Evolutionary conservation across 139 green algal species (phyloP).

Genomic region (Eudorina sp.): DNA sequence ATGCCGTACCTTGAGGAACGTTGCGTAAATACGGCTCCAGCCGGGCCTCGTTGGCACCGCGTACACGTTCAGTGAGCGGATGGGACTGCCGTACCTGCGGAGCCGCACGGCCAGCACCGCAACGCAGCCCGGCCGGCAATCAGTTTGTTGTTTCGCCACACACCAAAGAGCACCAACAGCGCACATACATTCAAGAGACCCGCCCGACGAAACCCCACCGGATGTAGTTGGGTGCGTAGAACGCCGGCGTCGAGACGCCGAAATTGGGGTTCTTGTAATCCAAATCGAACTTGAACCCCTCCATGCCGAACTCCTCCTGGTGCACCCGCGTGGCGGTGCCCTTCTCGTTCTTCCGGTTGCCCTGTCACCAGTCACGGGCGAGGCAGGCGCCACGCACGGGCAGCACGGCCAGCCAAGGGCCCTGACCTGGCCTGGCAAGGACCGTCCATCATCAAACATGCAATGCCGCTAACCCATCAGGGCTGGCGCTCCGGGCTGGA

Average conservation of each 20-base stretch:
- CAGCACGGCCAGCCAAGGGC: too few relatives aligned
- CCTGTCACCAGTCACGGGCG: too few relatives aligned
- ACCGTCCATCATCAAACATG: too few relatives aligned
- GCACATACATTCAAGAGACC: not conserved
- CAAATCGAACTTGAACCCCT: not conserved
- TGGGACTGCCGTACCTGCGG: not conserved
- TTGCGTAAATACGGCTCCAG: constrained; percentile 31
- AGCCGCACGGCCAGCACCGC: too few relatives aligned
- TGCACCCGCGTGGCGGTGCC: not conserved
- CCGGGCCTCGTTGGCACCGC: constrained; percentile 18
- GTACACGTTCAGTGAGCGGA: not conserved
- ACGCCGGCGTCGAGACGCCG: not conserved
- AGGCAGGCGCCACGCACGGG: too few relatives aligned
- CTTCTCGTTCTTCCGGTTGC: constrained; percentile 12
- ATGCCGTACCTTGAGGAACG: not conserved
- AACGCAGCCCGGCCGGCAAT: too few relatives aligned
- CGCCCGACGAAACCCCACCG: not conserved
- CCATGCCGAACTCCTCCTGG: not conserved
- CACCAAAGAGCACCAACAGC: not conserved
- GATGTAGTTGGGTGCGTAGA: not conserved
- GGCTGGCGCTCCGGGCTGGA: too few relatives aligned
- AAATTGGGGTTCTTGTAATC: not conserved
- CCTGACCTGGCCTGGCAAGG: too few relatives aligned
- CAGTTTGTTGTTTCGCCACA: too few relatives aligned
- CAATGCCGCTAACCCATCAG: too few relatives aligned